phyloP scores from a whole-genome alignment of 768 basidiomycete species.

The Leccinum obscurum region DNA sequence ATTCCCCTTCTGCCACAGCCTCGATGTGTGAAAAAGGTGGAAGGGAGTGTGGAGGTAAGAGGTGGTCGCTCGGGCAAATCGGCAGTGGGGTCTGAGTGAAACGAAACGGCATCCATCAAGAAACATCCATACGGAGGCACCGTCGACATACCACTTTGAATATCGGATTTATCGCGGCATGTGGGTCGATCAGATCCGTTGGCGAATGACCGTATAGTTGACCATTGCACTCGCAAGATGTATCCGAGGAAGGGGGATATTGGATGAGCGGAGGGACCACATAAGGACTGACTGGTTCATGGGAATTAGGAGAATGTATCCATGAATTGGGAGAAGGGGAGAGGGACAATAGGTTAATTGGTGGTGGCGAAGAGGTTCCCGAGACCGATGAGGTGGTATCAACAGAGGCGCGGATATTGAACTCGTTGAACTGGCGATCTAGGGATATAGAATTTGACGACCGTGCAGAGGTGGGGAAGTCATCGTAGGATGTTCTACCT shows the following conservation, averaged over 20 bases:
- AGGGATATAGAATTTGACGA: constrained; percentile 79
- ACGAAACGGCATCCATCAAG: constrained; percentile 9
- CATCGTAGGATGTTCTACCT: constrained; percentile 60
- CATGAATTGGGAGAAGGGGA: constrained; percentile 65
- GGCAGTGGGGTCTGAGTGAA: constrained; percentile 53
- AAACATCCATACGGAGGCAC: background rate
- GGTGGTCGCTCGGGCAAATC: constrained; percentile 38
- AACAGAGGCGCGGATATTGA: constrained; percentile 68
- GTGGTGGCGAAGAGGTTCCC: constrained; percentile 73
- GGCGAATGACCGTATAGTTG: constrained; percentile 57
- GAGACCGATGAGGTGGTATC: constrained; percentile 56
- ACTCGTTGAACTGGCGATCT: constrained; percentile 78
- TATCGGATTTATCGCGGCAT: constrained; percentile 79
- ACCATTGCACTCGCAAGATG: constrained; percentile 53
- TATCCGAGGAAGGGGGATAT: constrained; percentile 40
- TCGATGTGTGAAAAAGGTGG: constrained; percentile 82
- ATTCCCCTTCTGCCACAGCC: constrained; percentile 79
- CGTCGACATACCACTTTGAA: constrained; percentile 80
- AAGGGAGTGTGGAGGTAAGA: constrained; percentile 48
- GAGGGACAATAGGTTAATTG: constrained; percentile 71
- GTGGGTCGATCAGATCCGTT: constrained; percentile 59
- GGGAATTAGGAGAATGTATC: constrained; percentile 47
- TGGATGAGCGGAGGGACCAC: constrained; percentile 38
- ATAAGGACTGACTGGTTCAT: constrained; percentile 41
- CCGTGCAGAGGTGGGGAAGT: constrained; percentile 69